Evolutionary conservation across 306 rosid genomes (phyloP).

Genomic region (Quercus robur): DNA sequence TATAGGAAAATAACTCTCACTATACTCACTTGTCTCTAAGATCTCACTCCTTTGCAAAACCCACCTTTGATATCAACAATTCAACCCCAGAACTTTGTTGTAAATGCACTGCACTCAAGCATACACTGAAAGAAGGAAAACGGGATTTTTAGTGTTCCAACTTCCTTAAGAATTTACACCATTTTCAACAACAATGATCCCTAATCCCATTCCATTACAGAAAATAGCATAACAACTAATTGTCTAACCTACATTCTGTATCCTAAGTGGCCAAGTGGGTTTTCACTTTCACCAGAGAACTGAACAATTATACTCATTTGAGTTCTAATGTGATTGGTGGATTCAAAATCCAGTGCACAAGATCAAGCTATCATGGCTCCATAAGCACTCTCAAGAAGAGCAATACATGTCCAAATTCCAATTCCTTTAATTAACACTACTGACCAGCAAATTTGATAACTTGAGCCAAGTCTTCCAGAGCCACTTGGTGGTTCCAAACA

Average conservation of each 20-base stretch:
- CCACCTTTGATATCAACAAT: not conserved
- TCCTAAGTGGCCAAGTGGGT: slow-evolving; percentile 6
- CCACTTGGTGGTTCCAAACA: not conserved
- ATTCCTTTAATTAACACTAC: not conserved
- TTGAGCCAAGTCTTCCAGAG: not conserved
- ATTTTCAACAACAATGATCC: not conserved
- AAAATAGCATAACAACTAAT: not conserved
- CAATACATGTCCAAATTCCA: not conserved
- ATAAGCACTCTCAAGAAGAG: not conserved
- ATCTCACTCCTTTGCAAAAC: not conserved
- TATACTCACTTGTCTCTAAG: not conserved
- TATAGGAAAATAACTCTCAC: not conserved
- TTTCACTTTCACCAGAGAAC: not conserved
- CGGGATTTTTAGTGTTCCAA: not conserved
- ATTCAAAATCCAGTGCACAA: not conserved
- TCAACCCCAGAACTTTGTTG: not conserved
- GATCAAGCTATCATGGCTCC: not conserved
- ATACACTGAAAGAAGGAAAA: not conserved
- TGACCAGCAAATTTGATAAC: not conserved
- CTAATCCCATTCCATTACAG: not conserved
- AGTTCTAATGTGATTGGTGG: not conserved
- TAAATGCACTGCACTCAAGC: not conserved
- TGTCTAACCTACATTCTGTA: not conserved
- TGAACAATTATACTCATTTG: not conserved
- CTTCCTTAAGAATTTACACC: not conserved